phyloP scores from a whole-genome alignment of 2,329 filamentous ascomycete genomes.

The Aureobasidium sp. region DNA sequence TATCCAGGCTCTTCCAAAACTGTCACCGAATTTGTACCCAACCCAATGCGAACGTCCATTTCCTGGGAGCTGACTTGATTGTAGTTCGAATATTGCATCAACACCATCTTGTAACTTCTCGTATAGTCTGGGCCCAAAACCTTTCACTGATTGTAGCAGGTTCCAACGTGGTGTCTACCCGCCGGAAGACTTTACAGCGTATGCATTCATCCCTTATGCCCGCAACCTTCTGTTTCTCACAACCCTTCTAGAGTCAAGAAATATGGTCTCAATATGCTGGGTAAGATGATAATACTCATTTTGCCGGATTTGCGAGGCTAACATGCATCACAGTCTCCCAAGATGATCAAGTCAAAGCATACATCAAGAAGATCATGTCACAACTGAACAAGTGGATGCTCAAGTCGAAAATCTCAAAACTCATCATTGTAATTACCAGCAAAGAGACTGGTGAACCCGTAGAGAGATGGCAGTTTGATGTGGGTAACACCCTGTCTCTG shows the following conservation, averaged over 20 bases:
- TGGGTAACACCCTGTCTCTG: constrained; percentile 30
- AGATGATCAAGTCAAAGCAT: constrained; percentile 96
- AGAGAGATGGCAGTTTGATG: constrained; percentile 97
- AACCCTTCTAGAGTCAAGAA: constrained; percentile 66
- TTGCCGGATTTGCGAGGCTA: constrained; percentile 4
- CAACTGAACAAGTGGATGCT: constrained; percentile 98
- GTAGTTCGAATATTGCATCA: constrained; percentile 94
- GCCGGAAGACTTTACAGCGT: constrained; percentile 93
- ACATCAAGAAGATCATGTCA: constrained; percentile 99
- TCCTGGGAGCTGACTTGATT: background rate
- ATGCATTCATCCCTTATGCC: constrained; percentile 27
- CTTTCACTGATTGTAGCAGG: constrained; percentile 33
- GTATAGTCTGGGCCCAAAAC: no score
- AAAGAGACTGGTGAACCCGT: constrained; percentile 96
- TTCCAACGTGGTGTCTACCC: constrained; percentile 82
- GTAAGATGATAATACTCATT: constrained; percentile 35
- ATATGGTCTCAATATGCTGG: constrained; percentile 97
- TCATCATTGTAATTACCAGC: constrained; percentile 92
- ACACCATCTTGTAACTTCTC: constrained; percentile 70
- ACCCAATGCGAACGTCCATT: background rate
- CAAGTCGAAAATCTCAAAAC: constrained; percentile 90
- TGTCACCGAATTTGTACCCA: constrained; percentile 81
- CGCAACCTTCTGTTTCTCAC: background rate
- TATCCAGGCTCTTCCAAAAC: constrained; percentile 62
- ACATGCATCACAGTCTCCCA: constrained; percentile 57